Percentiles rank a stretch among this genome's conserved stretches.
phyloP scores from a whole-genome alignment of 805 yeast species.

The Barnettozyma sp. region DNA sequence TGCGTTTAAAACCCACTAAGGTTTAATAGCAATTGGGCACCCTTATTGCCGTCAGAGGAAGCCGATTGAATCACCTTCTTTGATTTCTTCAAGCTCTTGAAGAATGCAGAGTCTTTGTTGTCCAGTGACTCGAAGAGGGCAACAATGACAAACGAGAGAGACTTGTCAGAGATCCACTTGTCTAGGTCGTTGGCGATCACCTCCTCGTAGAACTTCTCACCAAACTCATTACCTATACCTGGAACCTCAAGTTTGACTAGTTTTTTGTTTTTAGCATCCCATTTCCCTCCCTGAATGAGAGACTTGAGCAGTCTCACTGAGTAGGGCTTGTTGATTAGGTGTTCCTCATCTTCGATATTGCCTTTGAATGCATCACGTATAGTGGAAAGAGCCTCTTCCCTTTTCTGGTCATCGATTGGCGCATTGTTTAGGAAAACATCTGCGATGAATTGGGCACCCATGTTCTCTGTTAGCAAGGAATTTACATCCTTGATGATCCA shows the following conservation, averaged over 20 bases:
- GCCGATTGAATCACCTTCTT: constrained; percentile 38
- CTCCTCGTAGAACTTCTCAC: constrained; percentile 43
- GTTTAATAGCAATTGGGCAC: constrained; percentile 47
- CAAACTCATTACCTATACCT: constrained; percentile 55
- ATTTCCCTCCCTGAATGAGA: constrained; percentile 79
- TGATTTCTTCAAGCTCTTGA: constrained; percentile 45
- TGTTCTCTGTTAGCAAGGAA: constrained; percentile 53
- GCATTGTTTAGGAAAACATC: constrained; percentile 63
- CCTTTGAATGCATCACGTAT: constrained; percentile 57
- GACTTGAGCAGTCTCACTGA: constrained; percentile 68
- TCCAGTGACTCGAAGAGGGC: constrained; percentile 65
- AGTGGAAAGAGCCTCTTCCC: constrained; percentile 45
- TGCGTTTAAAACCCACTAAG: constrained; percentile 25
- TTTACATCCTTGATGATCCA: constrained; percentile 44
- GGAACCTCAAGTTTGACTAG: constrained; percentile 37
- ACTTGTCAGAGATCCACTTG: constrained; percentile 62
- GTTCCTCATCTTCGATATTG: constrained; percentile 56
- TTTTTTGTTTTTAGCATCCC: constrained; percentile 58
- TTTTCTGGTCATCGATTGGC: constrained; percentile 32
- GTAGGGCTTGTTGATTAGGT: constrained; percentile 64
- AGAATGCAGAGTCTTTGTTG: constrained; percentile 39
- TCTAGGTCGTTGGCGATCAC: constrained; percentile 48
- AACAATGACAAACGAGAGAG: constrained; percentile 76
- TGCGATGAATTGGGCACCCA: constrained; percentile 77
- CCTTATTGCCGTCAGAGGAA: constrained; percentile 48